Percentiles rank a stretch among this genome's conserved stretches.
These are phyloP conservation scores for Moesziomyces aphidis DNA, from an alignment of 1,284 basidiomycete species.

Conservation along the genomic window DNA sequence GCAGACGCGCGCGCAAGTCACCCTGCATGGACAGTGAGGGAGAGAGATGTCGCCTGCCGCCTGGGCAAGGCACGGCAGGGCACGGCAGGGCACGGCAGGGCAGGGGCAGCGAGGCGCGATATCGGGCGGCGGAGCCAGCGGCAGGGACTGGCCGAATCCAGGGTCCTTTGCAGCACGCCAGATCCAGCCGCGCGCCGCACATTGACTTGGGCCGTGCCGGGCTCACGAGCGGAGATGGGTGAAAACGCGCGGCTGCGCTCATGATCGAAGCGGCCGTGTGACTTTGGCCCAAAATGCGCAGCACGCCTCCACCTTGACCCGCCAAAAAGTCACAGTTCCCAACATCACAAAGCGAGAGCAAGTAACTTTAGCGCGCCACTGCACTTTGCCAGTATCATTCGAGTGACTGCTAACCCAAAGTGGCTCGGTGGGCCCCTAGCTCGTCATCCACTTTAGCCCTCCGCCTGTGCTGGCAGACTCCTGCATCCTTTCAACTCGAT, in stretches of 20 bases:
- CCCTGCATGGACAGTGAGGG: constrained; percentile 8
- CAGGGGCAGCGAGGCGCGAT: neutral
- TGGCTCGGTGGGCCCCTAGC: no score
- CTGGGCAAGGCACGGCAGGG: no score
- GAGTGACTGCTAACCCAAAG: neutral
- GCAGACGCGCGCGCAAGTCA: constrained; percentile 27
- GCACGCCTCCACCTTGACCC: neutral
- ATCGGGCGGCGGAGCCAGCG: neutral
- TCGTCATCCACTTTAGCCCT: no score
- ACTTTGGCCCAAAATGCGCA: neutral
- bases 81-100: neutral
- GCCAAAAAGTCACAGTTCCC: neutral
- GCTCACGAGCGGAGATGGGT: no score
- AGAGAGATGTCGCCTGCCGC: neutral
- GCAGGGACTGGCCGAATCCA: constrained; percentile 4
- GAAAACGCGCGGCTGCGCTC: neutral
- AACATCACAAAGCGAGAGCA: neutral
- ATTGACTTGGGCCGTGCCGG: no score
- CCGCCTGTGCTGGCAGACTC: no score
- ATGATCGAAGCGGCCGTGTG: neutral
- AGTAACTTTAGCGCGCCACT: no score
- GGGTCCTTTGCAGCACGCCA: constrained; percentile 11
- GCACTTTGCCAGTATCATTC: neutral
- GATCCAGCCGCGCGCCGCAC: neutral
- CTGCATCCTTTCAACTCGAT: no score